Evolutionary conservation across 2,329 filamentous ascomycete species (phyloP), one percentile per base, ranked within the genome.

Genomic region (Monilinia vaccinii-corymbosi): DNA sequence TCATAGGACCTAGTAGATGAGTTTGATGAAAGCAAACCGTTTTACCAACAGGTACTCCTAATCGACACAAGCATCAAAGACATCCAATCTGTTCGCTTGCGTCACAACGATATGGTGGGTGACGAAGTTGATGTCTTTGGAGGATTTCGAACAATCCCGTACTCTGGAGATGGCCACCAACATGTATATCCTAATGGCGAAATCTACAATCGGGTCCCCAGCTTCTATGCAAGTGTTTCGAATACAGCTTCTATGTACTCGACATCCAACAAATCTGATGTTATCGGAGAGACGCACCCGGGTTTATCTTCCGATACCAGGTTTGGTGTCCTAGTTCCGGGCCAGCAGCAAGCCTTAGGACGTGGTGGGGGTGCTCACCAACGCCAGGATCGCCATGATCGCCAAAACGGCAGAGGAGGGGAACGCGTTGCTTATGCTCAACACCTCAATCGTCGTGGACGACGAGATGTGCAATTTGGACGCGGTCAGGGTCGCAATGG

Each of bases 1-100:
- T 44, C 18, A 21, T 23, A 68, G 67, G 67, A 69, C 52, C 51
- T 47, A 1, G 63, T 68, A 2, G 64, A 67, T 40, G 63, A 67
- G 3, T 65, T 65, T 9, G 44, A 61, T 16, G 36, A 47, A 4
- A 38, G 21, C 10, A 25, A 45, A 11, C 63, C 66, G 1, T 69
- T 69, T 13, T 28, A 16, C 6, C 61, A 69, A 3, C 67, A 69
- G 49, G 46, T 64, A 9, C 59, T 61, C 0, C 44, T 62, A 0
- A 57, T 69, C n/a, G 65, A 69, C 25, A 65, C 51, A 2, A 57
- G 60, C 0, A 66, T 68, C n/a, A 50, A 46, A 42, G 64, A 68
- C 40, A 63, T 66, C 11, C 57, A 59, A 28, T 61, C 61, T 3
- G 49, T 62, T 3, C 32, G 64, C 28, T 25, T 53, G 14, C 50